These are phyloP conservation scores for Onygena corvina DNA, from an alignment of 2,329 filamentous ascomycete genomes.

Conservation along the genomic window DNA sequence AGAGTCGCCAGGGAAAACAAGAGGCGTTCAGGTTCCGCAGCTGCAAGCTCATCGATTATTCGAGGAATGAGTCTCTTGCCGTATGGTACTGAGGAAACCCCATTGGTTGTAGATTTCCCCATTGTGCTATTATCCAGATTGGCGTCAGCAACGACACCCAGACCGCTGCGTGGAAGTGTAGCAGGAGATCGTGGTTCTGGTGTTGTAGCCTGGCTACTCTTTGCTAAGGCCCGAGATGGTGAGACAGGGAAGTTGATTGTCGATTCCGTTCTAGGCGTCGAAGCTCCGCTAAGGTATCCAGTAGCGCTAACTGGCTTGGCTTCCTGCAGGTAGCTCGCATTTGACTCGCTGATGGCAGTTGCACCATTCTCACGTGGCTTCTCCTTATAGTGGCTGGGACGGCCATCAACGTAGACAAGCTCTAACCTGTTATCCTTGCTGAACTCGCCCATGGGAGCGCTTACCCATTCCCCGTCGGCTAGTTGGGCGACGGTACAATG, in stretches of 20 bases:
- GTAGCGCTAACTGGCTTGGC: not conserved
- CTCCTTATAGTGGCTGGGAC: conserved; percentile 8
- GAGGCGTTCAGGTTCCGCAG: not conserved
- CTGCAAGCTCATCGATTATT: conserved; percentile 5
- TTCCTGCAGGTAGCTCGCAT: not conserved
- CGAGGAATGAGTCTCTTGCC: conserved; percentile 5
- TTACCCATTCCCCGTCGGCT: conserved; percentile 4
- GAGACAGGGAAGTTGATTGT: not conserved
- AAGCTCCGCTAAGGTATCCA: conserved; percentile 1
- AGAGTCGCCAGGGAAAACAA: conserved; percentile 1
- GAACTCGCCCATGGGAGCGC: conserved; percentile 6
- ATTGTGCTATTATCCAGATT: no score
- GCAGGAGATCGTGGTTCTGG: not conserved
- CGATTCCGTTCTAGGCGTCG: not conserved
- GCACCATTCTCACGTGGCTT: not conserved
- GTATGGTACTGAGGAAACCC: not conserved
- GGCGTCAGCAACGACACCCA: not conserved
- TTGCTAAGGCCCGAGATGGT: not conserved
- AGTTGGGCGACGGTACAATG: conserved; percentile 5
- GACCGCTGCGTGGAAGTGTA: not conserved
- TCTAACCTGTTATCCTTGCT: not conserved
- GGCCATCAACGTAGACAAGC: conserved; percentile 7
- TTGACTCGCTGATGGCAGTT: not conserved
- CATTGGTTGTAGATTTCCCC: not conserved
- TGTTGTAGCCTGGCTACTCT: not conserved